Evolutionary conservation across 169 alveolate species (phyloP), one percentile per base, ranked within the genome.

Genomic region (Plasmodium yoelii): DNA sequence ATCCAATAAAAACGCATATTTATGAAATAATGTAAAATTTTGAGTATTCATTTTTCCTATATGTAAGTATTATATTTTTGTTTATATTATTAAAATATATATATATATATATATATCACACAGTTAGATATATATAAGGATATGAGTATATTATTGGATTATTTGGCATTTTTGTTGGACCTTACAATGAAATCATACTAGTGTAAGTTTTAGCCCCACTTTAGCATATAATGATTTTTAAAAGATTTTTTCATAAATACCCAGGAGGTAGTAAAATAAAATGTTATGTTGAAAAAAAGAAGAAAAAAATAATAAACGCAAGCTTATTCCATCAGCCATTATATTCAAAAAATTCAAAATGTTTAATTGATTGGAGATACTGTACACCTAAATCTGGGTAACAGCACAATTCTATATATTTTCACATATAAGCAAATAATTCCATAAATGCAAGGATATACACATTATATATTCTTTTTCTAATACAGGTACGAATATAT

Each of bases 331-430:
- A 80, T 59, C 90, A 80, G 53, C 90, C 90, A 0, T 42, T 59
- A 42, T 80, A 80, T 70, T 80, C 90, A 12, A 80, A 60, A 49
- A 65, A 80, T 42, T 65, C 82, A 44, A 80, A 80, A 49, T 18
- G 73, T 15, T 56, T 28, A 13, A 87, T 91, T 15, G 93, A 91
- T 73, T 91, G 94, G 94, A 88, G 86, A 84, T 87, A 91, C 67
- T 65, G 65, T 24, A 63, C 90, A 53, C 94, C 94, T n/a, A 90
- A 90, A 63, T 68, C 88, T 9, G 92, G 92, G 91, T 90, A 90
- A 68, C 12, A 34, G n/a, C 2, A 18, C 0, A 34, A 34, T 13
- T 15, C 18, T 15, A 28, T 13, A 10, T 24, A 22, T 42, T 47
- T 4, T 47, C 22, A 15, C 9, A 86, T 34, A 42, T 18, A 51